A percentile compares a stretch with the other conserved stretches of the same genome.
Conservation (phyloP, 306 rosid genomes). For the Potentilla sterilis region DNA sequence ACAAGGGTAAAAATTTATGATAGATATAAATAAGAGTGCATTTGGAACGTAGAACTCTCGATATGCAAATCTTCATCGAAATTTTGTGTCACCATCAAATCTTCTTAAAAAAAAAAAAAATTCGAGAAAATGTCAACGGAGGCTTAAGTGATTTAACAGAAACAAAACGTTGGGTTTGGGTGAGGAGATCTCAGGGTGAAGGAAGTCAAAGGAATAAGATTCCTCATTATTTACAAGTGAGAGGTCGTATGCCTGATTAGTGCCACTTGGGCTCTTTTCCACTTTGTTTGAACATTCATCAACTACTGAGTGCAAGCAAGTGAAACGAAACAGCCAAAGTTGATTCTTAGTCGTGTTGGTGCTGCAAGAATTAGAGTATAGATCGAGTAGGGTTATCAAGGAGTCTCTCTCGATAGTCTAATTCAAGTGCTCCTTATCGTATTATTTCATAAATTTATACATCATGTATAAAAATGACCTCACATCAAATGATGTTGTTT, state of each 20-base stretch:
- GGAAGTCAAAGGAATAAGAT: conserved; percentile 16
- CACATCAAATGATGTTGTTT: too few relatives aligned
- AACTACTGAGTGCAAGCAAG: not conserved
- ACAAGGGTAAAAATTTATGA: too few relatives aligned
- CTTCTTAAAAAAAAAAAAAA: too few relatives aligned
- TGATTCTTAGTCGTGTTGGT: not conserved
- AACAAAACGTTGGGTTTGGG: not conserved
- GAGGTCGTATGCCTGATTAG: conserved; percentile 20
- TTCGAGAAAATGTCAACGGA: not conserved
- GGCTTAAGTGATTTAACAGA: not conserved
- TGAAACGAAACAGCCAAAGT: not conserved
- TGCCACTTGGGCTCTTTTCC: conserved; percentile 24
- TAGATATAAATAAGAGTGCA: too few relatives aligned
- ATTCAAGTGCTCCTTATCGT: too few relatives aligned
- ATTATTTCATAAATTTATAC: too few relatives aligned
- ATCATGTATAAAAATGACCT: too few relatives aligned
- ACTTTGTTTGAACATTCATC: not conserved
- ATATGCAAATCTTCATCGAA: too few relatives aligned
- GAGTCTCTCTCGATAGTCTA: too few relatives aligned
- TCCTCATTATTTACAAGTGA: conserved; percentile 25
- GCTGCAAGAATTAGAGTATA: not conserved
- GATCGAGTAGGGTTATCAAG: not conserved
- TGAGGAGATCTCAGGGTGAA: conserved; percentile 34
- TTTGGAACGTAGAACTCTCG: too few relatives aligned
- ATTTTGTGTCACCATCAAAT: too few relatives aligned